Percentiles rank a stretch among this genome's conserved stretches.
These are phyloP conservation scores for Dipodascus geniculatus DNA, from an alignment of 805 yeast genomes.

Conservation along the genomic window DNA sequence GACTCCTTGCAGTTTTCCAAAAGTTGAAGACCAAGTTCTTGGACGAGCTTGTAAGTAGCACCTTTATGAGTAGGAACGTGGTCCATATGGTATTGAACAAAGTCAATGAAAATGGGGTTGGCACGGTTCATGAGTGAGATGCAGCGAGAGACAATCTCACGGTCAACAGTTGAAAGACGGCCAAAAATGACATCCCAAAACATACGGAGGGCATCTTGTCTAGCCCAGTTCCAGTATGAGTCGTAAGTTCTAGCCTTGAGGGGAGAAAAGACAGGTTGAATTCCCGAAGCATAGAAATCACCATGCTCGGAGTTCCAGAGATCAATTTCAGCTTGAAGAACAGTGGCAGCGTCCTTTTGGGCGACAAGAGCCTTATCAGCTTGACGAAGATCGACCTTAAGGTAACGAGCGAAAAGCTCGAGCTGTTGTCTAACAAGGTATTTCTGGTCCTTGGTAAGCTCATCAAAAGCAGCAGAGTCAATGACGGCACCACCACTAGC, in stretches of 20 bases:
- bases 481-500: slow-evolving; percentile 67
- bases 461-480: slow-evolving; percentile 93
- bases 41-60: slow-evolving; percentile 85
- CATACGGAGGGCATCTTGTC: slow-evolving; percentile 90
- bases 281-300: slow-evolving; percentile 86
- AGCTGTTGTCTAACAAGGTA: slow-evolving; percentile 66
- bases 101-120: slow-evolving; percentile 82
- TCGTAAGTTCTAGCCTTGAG: slow-evolving; percentile 93
- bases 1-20: slow-evolving; percentile 93
- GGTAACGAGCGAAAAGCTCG: slow-evolving; percentile 88
- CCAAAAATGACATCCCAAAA: slow-evolving; percentile 95
- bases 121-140: slow-evolving; percentile 97
- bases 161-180: slow-evolving; percentile 75
- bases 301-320: slow-evolving; percentile 87
- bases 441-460: slow-evolving; percentile 57
- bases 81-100: slow-evolving; percentile 91
- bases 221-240: slow-evolving; percentile 99
- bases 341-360: slow-evolving; percentile 74
- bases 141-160: slow-evolving; percentile 94
- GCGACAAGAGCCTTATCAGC: slow-evolving; percentile 78
- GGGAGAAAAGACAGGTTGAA: slow-evolving; percentile 79
- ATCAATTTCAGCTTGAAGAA: slow-evolving; percentile 83
- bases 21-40: slow-evolving; percentile 81
- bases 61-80: slow-evolving; percentile 79
- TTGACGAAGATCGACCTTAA: slow-evolving; percentile 81